phyloP scores from a whole-genome alignment of 306 rosid genomes.

The Fragaria nilgerrensis region DNA sequence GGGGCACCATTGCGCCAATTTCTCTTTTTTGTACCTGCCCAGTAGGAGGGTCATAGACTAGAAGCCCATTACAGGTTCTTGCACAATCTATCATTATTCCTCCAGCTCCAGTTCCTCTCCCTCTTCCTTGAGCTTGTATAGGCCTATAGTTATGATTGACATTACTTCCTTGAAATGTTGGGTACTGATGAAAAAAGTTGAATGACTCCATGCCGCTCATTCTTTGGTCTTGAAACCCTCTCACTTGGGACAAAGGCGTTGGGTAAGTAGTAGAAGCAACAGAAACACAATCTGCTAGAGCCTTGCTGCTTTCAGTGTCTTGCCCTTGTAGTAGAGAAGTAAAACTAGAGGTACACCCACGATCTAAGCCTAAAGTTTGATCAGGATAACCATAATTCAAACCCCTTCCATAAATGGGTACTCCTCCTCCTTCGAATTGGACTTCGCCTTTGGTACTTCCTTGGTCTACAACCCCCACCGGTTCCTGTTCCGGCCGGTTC shows the following conservation, averaged over 20 bases:
- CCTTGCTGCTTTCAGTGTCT: not conserved
- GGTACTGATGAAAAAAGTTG: not conserved
- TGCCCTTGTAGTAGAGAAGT: slow-evolving; percentile 10
- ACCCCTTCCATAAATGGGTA: not conserved
- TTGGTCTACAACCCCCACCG: not conserved
- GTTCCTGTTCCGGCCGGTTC: not conserved
- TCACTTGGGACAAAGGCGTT: not conserved
- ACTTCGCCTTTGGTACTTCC: not conserved
- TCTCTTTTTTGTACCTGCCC: not conserved
- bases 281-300: not conserved
- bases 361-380: not conserved
- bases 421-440: not conserved
- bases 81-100: not conserved
- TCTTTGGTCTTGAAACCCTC: slow-evolving; percentile 6
- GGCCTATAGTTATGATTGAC: not conserved
- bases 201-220: not conserved
- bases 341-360: not conserved
- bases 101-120: not conserved
- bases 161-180: not conserved
- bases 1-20: not conserved
- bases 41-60: not conserved
- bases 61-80: not conserved
- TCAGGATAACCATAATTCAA: slow-evolving; percentile 3
- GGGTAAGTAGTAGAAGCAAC: not conserved
- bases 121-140: not conserved